Percentiles rank a stretch among this genome's conserved stretches.
phyloP scores from a whole-genome alignment of 306 rosid species.

The Rosa rugosa region DNA sequence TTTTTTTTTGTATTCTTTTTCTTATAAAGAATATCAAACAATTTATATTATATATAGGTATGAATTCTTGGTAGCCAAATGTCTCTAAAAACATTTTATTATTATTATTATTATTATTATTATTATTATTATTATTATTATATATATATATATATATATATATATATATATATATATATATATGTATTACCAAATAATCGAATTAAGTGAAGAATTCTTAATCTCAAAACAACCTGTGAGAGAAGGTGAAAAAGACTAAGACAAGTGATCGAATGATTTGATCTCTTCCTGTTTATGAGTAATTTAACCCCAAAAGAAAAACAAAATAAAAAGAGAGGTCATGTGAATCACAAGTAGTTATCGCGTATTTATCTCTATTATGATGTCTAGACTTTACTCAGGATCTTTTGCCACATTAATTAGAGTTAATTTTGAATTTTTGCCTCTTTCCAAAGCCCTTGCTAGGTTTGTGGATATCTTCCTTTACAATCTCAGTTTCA shows the following conservation, averaged over 20 bases:
- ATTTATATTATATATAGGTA: too few relatives aligned
- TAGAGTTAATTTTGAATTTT: not conserved
- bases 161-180: too few relatives aligned
- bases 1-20: too few relatives aligned
- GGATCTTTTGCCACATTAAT: not conserved
- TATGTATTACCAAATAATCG: too few relatives aligned
- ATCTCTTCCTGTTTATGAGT: not conserved
- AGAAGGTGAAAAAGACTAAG: not conserved
- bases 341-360: too few relatives aligned
- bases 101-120: too few relatives aligned
- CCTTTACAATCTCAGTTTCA: slow-evolving; percentile 4
- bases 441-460: not conserved
- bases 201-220: too few relatives aligned
- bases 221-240: not conserved
- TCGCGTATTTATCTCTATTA: not conserved
- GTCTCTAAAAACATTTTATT: too few relatives aligned
- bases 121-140: too few relatives aligned
- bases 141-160: too few relatives aligned
- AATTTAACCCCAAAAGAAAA: not conserved
- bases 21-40: too few relatives aligned
- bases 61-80: too few relatives aligned
- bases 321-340: not conserved
- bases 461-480: slow-evolving; percentile 16
- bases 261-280: not conserved
- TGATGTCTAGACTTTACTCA: not conserved